Conservation (phyloP, 768 basidiomycete species). For the Trametes elegans region DNA sequence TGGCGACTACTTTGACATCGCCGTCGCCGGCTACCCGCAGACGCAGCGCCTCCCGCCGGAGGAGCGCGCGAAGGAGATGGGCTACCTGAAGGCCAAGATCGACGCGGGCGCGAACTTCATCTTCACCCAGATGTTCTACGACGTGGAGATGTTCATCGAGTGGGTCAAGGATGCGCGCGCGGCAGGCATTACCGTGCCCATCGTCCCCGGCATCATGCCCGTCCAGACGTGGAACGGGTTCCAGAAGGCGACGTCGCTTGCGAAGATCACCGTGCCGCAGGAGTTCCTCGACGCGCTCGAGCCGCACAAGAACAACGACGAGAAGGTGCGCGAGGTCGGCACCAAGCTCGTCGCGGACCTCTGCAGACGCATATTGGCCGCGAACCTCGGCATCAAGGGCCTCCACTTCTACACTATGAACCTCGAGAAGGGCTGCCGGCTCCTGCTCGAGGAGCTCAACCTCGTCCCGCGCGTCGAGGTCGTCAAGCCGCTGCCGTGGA, state of each 20-base stretch:
- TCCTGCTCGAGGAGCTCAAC: constrained; percentile 90
- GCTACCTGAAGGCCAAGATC: constrained; percentile 86
- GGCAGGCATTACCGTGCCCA: constrained; percentile 85
- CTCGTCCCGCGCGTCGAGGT: constrained; percentile 87
- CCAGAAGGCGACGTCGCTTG: constrained; percentile 73
- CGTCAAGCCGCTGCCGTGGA: constrained; percentile 95
- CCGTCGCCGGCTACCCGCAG: constrained; percentile 92
- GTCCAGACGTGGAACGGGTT: constrained; percentile 98
- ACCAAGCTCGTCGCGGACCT: constrained; percentile 94
- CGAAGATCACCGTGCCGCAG: constrained; percentile 78
- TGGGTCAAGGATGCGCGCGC: constrained; percentile 86
- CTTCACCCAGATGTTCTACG: constrained; percentile 99
- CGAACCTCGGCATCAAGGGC: constrained; percentile 79
- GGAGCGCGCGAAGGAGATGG: constrained; percentile 75
- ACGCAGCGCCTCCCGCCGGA: constrained; percentile 69
- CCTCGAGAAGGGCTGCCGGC: constrained; percentile 90
- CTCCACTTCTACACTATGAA: constrained; percentile 99
- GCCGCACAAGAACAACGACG: constrained; percentile 89
- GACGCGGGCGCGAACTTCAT: constrained; percentile 91
- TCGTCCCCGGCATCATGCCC: constrained; percentile 92
- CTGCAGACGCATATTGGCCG: constrained; percentile 83
- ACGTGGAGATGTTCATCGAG: constrained; percentile 82
- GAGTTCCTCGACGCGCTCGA: constrained; percentile 72
- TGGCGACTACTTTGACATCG: constrained; percentile 93
- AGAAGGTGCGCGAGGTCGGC: constrained; percentile 88